Percentiles rank a stretch among this genome's conserved stretches.
Conservation (phyloP, 2,329 filamentous ascomycete species). For the Fusarium tuaranense region DNA sequence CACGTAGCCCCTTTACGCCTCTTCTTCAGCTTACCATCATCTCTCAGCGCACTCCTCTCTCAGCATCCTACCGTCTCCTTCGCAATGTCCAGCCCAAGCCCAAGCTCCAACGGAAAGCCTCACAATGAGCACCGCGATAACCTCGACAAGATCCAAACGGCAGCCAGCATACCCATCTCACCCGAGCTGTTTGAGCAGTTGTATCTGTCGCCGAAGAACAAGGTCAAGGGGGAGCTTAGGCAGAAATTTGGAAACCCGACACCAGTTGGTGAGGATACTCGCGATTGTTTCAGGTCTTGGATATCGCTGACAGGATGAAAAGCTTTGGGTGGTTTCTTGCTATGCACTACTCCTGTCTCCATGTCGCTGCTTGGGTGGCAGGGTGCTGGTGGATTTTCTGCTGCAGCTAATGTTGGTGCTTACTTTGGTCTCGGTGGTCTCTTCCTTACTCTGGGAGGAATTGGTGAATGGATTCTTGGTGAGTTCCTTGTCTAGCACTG, state of each 20-base stretch:
- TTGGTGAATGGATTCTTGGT: conserved; percentile 64
- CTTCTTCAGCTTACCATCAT: background rate
- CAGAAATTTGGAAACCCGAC: conserved; percentile 66
- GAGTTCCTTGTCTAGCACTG: background rate
- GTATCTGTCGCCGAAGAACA: conserved; percentile 61
- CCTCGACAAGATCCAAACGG: conserved; percentile 43
- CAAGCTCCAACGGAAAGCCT: conserved; percentile 22
- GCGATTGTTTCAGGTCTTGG: fast-evolving
- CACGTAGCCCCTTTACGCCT: background rate
- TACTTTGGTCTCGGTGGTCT: conserved; percentile 61
- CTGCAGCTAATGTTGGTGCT: conserved; percentile 49
- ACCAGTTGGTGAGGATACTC: conserved; percentile 50
- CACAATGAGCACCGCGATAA: conserved; percentile 30
- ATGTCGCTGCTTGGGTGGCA: conserved; percentile 47
- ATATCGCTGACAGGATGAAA: fast-evolving
- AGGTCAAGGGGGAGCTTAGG: conserved; percentile 58
- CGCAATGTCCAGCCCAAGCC: conserved; percentile 24
- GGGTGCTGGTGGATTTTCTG: conserved; percentile 46
- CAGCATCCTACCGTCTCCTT: no score
- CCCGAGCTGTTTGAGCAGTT: conserved; percentile 66
- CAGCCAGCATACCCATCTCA: conserved; percentile 59
- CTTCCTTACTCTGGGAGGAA: conserved; percentile 57
- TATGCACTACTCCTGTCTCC: conserved; percentile 46
- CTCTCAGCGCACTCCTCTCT: background rate
- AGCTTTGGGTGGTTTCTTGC: conserved; percentile 47